phyloP scores from a whole-genome alignment of 2,329 filamentous ascomycete species.

The Ceratocystiopsis minuta region DNA sequence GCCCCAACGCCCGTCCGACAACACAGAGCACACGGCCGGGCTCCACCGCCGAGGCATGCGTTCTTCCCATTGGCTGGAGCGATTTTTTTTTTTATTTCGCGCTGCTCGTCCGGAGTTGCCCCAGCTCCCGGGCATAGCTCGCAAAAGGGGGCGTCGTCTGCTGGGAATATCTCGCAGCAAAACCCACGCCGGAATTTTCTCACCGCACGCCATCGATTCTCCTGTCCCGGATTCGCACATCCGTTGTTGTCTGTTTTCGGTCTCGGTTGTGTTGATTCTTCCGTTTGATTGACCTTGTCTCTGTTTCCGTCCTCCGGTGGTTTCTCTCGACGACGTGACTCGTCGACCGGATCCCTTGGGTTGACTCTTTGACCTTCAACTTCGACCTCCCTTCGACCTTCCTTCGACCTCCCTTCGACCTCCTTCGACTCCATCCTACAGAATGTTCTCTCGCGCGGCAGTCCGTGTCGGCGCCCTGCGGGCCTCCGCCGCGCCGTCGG shows the following conservation, averaged over 20 bases:
- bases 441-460: slow-evolving; percentile 57
- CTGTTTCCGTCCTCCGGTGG: no score
- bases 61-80: no score
- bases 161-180: no score
- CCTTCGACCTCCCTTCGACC: not conserved
- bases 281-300: no score
- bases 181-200: not conserved
- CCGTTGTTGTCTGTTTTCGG: no score
- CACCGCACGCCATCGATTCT: not conserved
- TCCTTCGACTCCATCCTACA: slow-evolving; percentile 5
- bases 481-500: not conserved
- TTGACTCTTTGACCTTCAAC: not conserved
- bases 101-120: not conserved
- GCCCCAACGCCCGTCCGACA: not conserved
- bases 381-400: not conserved
- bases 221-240: not conserved
- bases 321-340: no score
- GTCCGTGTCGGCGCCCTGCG: slow-evolving; percentile 30
- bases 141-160: no score
- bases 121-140: no score
- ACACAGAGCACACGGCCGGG: no score
- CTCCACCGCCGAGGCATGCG: no score
- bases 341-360: no score
- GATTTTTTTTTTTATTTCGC: not conserved
- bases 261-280: no score